Percentiles rank a stretch among this genome's conserved stretches.
Evolutionary conservation across 441 rosid species (phyloP).

Genomic region (Populus hybrid): DNA sequence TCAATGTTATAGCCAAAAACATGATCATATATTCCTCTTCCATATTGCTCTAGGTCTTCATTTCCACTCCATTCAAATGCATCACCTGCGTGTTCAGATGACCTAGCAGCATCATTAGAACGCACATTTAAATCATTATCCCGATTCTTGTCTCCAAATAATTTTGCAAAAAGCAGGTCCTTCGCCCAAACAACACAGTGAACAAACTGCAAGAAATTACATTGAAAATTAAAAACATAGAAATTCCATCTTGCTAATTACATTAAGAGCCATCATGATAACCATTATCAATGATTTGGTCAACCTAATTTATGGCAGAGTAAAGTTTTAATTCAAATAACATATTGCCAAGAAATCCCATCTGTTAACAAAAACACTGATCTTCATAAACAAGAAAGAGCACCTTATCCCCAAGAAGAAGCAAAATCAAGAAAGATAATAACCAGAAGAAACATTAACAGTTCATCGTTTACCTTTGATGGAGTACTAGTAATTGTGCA

Average conservation of each 20-base stretch:
- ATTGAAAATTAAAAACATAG: conserved; percentile 17
- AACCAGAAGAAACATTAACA: not conserved
- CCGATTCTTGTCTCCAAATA: conserved; percentile 93
- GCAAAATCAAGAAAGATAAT: not conserved
- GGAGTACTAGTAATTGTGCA: conserved; percentile 99
- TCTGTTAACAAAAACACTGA: not conserved
- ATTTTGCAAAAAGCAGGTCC: conserved; percentile 90
- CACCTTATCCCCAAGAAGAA: not conserved
- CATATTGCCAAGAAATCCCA: not conserved
- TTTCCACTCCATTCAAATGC: conserved; percentile 62
- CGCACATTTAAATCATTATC: conserved; percentile 95
- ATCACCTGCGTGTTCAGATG: conserved; percentile 63
- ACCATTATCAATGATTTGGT: not conserved
- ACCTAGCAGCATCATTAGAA: conserved; percentile 58
- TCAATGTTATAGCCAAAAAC: conserved; percentile 94
- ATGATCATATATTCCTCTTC: conserved; percentile 91
- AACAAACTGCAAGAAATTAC: conserved; percentile 66
- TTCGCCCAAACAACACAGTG: conserved; percentile 99
- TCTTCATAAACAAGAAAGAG: not conserved
- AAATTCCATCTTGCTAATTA: not conserved
- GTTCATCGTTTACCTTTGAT: conserved; percentile 60
- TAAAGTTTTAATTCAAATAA: not conserved
- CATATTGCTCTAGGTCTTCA: conserved; percentile 79
- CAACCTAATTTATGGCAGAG: not conserved
- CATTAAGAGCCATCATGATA: not conserved